These are phyloP conservation scores for Trichothecium sympodiale DNA, from an alignment of 2,329 filamentous ascomycete genomes.

Conservation along the genomic window DNA sequence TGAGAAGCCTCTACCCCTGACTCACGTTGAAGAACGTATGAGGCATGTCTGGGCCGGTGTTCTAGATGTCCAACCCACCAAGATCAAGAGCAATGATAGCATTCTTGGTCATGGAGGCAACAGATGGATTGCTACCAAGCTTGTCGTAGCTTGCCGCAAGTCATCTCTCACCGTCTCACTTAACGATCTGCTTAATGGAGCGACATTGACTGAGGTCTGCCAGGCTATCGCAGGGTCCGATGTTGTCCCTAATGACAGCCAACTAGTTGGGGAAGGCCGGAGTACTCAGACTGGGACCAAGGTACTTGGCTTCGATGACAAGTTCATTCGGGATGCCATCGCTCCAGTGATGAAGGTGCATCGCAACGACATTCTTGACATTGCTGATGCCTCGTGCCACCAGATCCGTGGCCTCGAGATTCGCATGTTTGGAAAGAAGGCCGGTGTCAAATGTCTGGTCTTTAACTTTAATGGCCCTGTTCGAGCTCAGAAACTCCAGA, in stretches of 20 bases:
- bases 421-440: conserved; percentile 29
- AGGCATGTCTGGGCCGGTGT: conserved; percentile 35
- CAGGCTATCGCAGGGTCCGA: conserved; percentile 10
- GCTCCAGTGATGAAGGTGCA: conserved; percentile 31
- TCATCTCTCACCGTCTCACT: conserved; percentile 29
- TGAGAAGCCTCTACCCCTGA: conserved; percentile 35
- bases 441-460: conserved; percentile 35
- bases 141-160: conserved; percentile 33
- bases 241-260: conserved; percentile 5
- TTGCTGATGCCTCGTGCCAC: conserved; percentile 34
- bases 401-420: conserved; percentile 38
- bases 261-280: neutral
- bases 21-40: conserved; percentile 34
- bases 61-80: conserved; percentile 24
- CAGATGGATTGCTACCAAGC: conserved; percentile 28
- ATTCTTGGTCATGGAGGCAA: conserved; percentile 38
- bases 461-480: conserved; percentile 35
- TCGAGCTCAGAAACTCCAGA: conserved; percentile 29
- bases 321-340: conserved; percentile 28
- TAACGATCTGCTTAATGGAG: conserved; percentile 28
- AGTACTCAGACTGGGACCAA: conserved; percentile 1
- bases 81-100: conserved; percentile 29
- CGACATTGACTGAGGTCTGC: conserved; percentile 33
- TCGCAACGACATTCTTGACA: conserved; percentile 31
- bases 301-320: conserved; percentile 13